Evolutionary conservation across 2,329 filamentous ascomycete genomes (phyloP).

Genomic region (Colletotrichum orbiculare): DNA sequence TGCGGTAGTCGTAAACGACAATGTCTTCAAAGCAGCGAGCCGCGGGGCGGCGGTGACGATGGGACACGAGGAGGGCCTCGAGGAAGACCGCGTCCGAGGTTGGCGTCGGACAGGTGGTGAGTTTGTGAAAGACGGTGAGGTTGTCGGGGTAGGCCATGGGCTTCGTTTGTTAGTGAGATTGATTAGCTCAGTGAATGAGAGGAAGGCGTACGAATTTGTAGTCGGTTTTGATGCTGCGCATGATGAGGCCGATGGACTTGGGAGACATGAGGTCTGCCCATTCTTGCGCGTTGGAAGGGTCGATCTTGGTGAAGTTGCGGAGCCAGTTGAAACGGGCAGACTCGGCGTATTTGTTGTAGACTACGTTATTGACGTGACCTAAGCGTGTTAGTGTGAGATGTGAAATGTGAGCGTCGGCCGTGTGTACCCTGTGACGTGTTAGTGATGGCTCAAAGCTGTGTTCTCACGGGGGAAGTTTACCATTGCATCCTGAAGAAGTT

Average conservation of each 20-base stretch:
- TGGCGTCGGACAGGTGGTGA: constrained; percentile 62
- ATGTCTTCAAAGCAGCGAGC: constrained; percentile 83
- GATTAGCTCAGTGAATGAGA: not conserved
- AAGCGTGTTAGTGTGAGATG: constrained; percentile 4
- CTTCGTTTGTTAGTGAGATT: constrained; percentile 52
- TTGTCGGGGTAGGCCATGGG: constrained; percentile 87
- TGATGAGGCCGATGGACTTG: constrained; percentile 76
- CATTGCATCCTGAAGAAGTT: constrained; percentile 33
- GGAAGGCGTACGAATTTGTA: constrained; percentile 79
- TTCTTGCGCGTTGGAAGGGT: constrained; percentile 67
- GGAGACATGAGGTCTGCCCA: constrained; percentile 80
- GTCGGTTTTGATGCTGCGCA: constrained; percentile 82
- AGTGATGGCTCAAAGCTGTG: not conserved
- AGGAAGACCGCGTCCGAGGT: constrained; percentile 63
- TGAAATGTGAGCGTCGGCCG: not conserved
- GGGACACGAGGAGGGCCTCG: constrained; percentile 77
- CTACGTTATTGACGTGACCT: constrained; percentile 86
- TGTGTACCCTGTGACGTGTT: constrained; percentile 30
- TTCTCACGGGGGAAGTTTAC: constrained; percentile 2
- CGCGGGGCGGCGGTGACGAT: constrained; percentile 76
- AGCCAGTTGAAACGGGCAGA: constrained; percentile 83
- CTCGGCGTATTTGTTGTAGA: constrained; percentile 87
- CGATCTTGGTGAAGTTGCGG: constrained; percentile 71
- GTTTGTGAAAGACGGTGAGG: constrained; percentile 85
- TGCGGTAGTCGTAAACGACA: constrained; percentile 75